These are phyloP conservation scores for Kwoniella botswanensis DNA, from an alignment of 768 basidiomycete species.

Conservation along the genomic window DNA sequence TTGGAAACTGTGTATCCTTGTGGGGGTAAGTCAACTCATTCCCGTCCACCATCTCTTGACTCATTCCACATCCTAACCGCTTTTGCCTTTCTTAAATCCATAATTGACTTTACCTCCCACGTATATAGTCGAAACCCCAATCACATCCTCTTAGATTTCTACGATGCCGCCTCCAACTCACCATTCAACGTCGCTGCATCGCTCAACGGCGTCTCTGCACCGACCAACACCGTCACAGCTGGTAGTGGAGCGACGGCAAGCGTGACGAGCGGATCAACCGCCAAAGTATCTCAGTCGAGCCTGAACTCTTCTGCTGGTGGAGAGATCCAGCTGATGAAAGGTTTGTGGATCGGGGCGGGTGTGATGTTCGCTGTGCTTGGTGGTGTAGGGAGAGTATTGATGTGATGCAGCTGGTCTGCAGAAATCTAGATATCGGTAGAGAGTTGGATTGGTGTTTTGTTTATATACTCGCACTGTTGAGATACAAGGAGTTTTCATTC, in stretches of 20 bases:
- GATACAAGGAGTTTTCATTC: background rate
- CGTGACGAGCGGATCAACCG: slow-evolving; percentile 17
- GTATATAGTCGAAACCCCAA: slow-evolving; percentile 48
- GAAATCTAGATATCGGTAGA: background rate
- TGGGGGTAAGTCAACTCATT: slow-evolving; percentile 42
- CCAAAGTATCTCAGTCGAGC: slow-evolving; percentile 13
- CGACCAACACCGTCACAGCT: slow-evolving; percentile 53
- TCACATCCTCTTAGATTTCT: slow-evolving; percentile 56
- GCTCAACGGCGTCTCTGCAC: slow-evolving; percentile 55
- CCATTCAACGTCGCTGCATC: slow-evolving; percentile 54
- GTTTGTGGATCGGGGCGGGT: background rate
- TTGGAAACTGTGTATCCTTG: slow-evolving; percentile 65
- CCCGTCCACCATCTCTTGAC: no score
- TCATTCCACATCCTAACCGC: no score
- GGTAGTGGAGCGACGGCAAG: slow-evolving; percentile 12
- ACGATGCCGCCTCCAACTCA: slow-evolving; percentile 48
- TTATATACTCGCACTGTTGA: background rate
- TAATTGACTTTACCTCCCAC: background rate
- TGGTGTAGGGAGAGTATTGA: slow-evolving; percentile 11
- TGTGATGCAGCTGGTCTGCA: slow-evolving; percentile 26
- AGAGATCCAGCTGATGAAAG: background rate
- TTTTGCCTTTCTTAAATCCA: background rate
- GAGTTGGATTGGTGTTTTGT: background rate
- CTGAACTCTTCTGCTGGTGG: slow-evolving; percentile 13
- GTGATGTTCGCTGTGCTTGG: background rate